These are phyloP conservation scores for Termitomyces sp. DNA, from an alignment of 768 basidiomycete genomes.

Conservation along the genomic window DNA sequence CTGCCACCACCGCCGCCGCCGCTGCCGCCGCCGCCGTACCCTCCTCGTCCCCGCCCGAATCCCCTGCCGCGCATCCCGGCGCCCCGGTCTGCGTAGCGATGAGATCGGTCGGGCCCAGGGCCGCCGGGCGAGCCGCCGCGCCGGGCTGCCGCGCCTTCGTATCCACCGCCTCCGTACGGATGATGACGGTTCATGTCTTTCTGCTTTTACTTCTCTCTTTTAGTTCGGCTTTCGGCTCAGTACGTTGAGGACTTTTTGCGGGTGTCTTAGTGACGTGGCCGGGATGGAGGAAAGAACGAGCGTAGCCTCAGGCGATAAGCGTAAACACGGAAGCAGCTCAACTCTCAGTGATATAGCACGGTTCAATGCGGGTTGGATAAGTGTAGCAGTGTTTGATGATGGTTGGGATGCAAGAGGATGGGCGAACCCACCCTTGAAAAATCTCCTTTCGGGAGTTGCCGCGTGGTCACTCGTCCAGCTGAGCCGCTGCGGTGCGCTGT, in stretches of 20 bases:
- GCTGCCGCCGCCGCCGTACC: constrained; percentile 53
- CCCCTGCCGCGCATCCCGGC: constrained; percentile 44
- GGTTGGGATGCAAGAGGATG: constrained; percentile 22
- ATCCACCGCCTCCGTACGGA: constrained; percentile 68
- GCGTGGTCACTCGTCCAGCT: constrained; percentile 22
- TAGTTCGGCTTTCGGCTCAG: constrained; percentile 18
- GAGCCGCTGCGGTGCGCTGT: constrained; percentile 17
- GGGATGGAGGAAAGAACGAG: not conserved
- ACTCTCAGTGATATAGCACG: constrained; percentile 22
- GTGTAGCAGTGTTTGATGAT: constrained; percentile 27
- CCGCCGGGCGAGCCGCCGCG: constrained; percentile 64
- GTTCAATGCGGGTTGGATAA: constrained; percentile 13
- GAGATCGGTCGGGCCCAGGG: constrained; percentile 70
- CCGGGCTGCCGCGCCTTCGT: constrained; percentile 47
- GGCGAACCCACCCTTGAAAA: constrained; percentile 4
- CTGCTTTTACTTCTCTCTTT: constrained; percentile 30
- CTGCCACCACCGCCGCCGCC: constrained; percentile 48
- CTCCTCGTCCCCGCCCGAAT: constrained; percentile 45
- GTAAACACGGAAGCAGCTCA: constrained; percentile 21
- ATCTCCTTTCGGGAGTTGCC: constrained; percentile 28
- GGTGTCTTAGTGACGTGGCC: constrained; percentile 32
- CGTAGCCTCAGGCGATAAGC: constrained; percentile 11
- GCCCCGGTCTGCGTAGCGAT: constrained; percentile 57
- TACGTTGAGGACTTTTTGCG: constrained; percentile 15
- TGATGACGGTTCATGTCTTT: constrained; percentile 82